Base-by-base conservation (phyloP, 805 yeast genomes). In the Candida nanaspora region DNA sequence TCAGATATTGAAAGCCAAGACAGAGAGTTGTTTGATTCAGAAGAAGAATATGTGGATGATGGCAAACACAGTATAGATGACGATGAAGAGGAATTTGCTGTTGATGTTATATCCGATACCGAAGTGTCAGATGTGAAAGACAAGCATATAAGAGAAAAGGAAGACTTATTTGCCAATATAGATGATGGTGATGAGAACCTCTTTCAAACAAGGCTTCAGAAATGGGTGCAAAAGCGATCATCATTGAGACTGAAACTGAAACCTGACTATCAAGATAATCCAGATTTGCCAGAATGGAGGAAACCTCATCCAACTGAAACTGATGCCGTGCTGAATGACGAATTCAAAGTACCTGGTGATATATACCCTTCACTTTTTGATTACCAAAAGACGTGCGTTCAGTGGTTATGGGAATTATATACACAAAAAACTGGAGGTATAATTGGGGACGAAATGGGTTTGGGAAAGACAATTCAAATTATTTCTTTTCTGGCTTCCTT, bases 361-460 rank as follows among this genome's bases (percentile, higher is more conserved):
- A 79, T 93, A 0, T 87, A 83, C 59, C 81, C 93, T 0, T 73
- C 87, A 4, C 63, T 93, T 13, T 93, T 93, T 54, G 95, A 86
- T 47, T 93, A 93, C 58, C 98, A 93, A 53, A 86, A 86, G 52
- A 93, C 98, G 0, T 87, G 98, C 46, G 97, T 93, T 1, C 96
- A 93, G 53, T 91, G 98, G 98, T 73, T 93, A 2, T 89, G 94
- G 82, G 98, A 93, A 55, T 66, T 93, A n/a, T 82, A 85, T 52
- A 71, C 78, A 18, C 98, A 93, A 58, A 78, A 76, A 38, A 82
- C 89, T 3, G 98, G 98, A 2, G 98, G 98, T 0, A 93, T 93
- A 19, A 73, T 93, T 32, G 97, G 98, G 21, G 98, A 93, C 61
- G 98, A 93, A 59, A 93, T 93, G 98, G 98, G 98, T 0, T 63